A percentile compares a stretch with the other conserved stretches of the same genome.
Conservation (phyloP, 1,139 yeast species). For the Kodamaea sp. region DNA sequence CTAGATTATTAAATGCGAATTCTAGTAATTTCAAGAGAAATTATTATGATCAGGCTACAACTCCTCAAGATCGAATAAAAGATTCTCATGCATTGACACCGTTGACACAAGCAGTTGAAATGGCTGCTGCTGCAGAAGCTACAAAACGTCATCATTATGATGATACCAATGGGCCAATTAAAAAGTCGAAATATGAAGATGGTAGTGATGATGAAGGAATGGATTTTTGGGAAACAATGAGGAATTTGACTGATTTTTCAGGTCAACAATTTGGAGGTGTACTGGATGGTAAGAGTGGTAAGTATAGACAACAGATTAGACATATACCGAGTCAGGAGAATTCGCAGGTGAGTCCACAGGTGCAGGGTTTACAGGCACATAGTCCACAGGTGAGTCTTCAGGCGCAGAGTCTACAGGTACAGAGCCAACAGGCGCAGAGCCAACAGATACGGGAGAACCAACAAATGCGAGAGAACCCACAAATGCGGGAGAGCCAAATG, state of each 20-base stretch:
- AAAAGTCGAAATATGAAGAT: conserved; percentile 11
- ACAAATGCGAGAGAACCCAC: background rate
- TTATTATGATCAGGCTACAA: background rate
- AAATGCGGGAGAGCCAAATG: conserved; percentile 17
- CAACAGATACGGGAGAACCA: conserved; percentile 41
- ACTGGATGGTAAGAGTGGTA: too few species aligned
- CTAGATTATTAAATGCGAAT: conserved; percentile 33
- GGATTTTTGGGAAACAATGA: conserved; percentile 71
- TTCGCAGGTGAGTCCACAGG: conserved; percentile 1
- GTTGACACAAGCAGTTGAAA: conserved; percentile 42
- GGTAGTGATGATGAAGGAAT: conserved; percentile 38
- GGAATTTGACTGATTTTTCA: conserved; percentile 41
- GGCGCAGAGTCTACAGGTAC: too few species aligned
- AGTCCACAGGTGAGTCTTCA: too few species aligned
- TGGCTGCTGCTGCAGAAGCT: conserved; percentile 38
- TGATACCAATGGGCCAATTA: conserved; percentile 10
- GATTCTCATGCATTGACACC: conserved; percentile 32
- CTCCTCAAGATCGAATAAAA: conserved; percentile 1
- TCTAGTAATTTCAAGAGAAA: conserved; percentile 4
- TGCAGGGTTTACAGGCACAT: too few species aligned
- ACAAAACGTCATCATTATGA: conserved; percentile 8
- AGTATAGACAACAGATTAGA: too few species aligned
- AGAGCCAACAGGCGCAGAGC: conserved; percentile 45
- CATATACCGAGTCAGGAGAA: background rate
- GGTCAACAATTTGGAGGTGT: conserved; percentile 19